phyloP scores from a whole-genome alignment of 208 protist genomes.

The Trypanosoma conorhini region DNA sequence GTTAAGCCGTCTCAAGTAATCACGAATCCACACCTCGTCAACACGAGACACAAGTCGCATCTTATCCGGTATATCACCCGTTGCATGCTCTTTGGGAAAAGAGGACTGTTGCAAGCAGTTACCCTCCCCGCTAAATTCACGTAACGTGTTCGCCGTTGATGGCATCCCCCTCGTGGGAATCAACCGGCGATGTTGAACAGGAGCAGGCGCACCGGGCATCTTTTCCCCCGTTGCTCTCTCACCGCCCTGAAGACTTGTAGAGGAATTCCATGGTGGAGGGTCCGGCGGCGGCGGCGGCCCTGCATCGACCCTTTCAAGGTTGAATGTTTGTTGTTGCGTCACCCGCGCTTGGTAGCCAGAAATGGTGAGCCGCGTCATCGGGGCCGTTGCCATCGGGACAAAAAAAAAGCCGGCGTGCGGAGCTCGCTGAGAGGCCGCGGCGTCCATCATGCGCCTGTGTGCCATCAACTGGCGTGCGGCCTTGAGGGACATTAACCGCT shows the following conservation, averaged over 20 bases:
- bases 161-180: not conserved
- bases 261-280: constrained; percentile 13
- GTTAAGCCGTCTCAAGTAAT: constrained; percentile 72
- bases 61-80: not conserved
- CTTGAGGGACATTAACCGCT: constrained; percentile 16
- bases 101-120: not conserved
- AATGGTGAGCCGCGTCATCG: constrained; percentile 24
- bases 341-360: not conserved
- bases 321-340: not conserved
- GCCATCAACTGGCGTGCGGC: constrained; percentile 15
- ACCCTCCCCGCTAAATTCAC: not conserved
- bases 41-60: not conserved
- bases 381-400: constrained; percentile 35
- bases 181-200: not conserved
- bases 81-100: not conserved
- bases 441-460: not conserved
- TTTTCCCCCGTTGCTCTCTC: constrained; percentile 3
- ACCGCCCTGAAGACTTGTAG: constrained; percentile 13
- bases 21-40: constrained; percentile 47
- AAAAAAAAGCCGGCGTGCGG: constrained; percentile 22
- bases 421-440: not conserved
- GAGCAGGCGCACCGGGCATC: not conserved
- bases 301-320: not conserved
- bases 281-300: not conserved
- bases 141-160: not conserved